These are phyloP conservation scores for Phytophthora pini DNA, from an alignment of 352 stramenopile species.

Conservation along the genomic window DNA sequence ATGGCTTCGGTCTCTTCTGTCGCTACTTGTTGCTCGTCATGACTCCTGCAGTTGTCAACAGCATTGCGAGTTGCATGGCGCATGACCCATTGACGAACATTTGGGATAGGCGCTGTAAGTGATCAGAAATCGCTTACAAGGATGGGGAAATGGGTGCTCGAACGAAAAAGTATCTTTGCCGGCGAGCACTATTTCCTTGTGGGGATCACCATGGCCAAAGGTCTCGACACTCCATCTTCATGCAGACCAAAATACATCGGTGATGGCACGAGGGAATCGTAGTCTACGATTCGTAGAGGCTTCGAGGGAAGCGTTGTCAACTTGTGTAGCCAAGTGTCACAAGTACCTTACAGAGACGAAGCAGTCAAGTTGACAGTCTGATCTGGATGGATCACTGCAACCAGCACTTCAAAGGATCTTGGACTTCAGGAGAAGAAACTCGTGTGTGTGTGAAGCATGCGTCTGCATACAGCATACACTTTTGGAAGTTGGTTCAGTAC, in stretches of 20 bases:
- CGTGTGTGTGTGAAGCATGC: no score
- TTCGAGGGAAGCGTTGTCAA: constrained; percentile 20
- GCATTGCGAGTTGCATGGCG: no score
- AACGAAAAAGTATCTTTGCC: constrained; percentile 16
- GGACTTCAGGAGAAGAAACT: no score
- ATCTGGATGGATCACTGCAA: constrained; percentile 2
- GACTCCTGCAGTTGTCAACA: not conserved
- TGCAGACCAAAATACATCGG: not conserved
- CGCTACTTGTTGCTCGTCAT: constrained; percentile 12
- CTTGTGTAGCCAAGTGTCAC: constrained; percentile 38
- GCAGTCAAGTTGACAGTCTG: constrained; percentile 9
- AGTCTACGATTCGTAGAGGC: no score
- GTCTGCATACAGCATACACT: no score
- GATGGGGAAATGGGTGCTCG: not conserved
- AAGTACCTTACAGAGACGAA: constrained; percentile 32
- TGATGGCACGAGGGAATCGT: not conserved
- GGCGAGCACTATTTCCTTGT: not conserved
- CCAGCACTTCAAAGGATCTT: not conserved
- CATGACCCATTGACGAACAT: no score
- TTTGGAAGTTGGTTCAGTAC: no score
- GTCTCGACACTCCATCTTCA: not conserved
- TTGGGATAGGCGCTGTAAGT: constrained; percentile 29
- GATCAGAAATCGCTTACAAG: constrained; percentile 19
- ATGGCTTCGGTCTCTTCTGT: constrained; percentile 22
- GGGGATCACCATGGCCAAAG: not conserved